A percentile compares a stretch with the other conserved stretches of the same genome.
These are phyloP conservation scores for Geotrichum bryndzae DNA, from an alignment of 1,139 yeast genomes.

Conservation along the genomic window DNA sequence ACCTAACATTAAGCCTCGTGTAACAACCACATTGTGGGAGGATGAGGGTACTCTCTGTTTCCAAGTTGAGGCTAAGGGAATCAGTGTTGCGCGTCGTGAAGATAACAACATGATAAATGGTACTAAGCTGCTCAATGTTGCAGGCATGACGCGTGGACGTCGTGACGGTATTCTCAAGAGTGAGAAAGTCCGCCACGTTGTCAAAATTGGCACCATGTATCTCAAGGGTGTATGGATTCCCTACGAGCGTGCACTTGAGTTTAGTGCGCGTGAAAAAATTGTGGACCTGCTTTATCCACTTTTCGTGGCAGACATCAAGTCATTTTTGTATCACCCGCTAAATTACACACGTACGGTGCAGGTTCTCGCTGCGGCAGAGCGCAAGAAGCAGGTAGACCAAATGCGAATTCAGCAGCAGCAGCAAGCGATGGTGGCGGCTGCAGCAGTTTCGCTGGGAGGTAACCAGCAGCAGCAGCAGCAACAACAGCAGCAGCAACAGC, in stretches of 20 bases:
- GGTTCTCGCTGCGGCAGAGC: slow-evolving; percentile 35
- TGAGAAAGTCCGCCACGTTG: slow-evolving; percentile 85
- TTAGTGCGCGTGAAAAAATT: slow-evolving; percentile 85
- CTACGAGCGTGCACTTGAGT: slow-evolving; percentile 81
- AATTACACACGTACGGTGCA: slow-evolving; percentile 36
- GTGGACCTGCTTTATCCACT: slow-evolving; percentile 81
- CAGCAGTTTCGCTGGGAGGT: not conserved
- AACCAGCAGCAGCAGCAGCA: slow-evolving; percentile 3
- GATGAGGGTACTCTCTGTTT: slow-evolving; percentile 91
- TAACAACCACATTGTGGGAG: slow-evolving; percentile 95
- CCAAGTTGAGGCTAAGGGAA: slow-evolving; percentile 49
- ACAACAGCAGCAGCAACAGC: not conserved
- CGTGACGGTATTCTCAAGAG: slow-evolving; percentile 89
- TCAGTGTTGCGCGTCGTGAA: slow-evolving; percentile 48
- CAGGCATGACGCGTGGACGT: slow-evolving; percentile 53
- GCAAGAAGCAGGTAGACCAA: slow-evolving; percentile 28
- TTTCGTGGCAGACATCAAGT: slow-evolving; percentile 63
- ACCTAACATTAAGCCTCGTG: slow-evolving; percentile 72
- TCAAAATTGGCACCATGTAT: slow-evolving; percentile 94
- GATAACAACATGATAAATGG: slow-evolving; percentile 51
- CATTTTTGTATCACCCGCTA: slow-evolving; percentile 28
- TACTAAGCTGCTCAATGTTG: slow-evolving; percentile 50
- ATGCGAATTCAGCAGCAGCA: slow-evolving; percentile 20
- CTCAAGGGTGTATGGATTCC: slow-evolving; percentile 98
- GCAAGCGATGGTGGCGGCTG: slow-evolving; percentile 20